Evolutionary conservation across 495 filamentous ascomycete genomes (phyloP).

Genomic region (Xylaria venustula): DNA sequence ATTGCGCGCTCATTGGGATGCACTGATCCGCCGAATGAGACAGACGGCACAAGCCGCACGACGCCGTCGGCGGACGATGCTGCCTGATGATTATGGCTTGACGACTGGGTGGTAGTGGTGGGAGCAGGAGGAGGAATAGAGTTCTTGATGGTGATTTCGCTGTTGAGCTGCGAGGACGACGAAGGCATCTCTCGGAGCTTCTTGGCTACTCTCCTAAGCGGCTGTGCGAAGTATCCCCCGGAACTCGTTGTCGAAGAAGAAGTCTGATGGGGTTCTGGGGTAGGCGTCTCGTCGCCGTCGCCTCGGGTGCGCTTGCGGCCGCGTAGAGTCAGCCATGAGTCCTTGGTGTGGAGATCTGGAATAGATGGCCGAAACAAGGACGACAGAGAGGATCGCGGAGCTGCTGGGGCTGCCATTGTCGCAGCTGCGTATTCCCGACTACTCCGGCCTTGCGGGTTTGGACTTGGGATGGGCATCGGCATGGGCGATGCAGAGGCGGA

Average conservation of each 20-base stretch:
- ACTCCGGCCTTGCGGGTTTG: background rate
- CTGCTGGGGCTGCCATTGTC: background rate
- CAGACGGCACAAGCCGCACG: slow-evolving; percentile 17
- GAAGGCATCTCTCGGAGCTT: slow-evolving; percentile 26
- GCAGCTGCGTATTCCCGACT: background rate
- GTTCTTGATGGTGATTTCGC: background rate
- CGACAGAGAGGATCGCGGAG: slow-evolving; percentile 6
- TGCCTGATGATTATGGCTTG: background rate
- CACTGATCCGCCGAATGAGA: slow-evolving; percentile 17
- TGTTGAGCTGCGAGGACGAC: slow-evolving; percentile 15
- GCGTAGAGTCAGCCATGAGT: slow-evolving; percentile 18
- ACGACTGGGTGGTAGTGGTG: too few relatives aligned
- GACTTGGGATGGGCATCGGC: background rate
- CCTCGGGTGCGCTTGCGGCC: slow-evolving; percentile 26
- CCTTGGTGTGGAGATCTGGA: slow-evolving; percentile 9
- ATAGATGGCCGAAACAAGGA: slow-evolving; percentile 3
- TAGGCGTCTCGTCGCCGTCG: background rate
- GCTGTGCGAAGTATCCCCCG: slow-evolving; percentile 19
- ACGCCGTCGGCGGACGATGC: slow-evolving; percentile 19
- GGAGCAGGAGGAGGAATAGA: background rate
- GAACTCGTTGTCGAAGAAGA: slow-evolving; percentile 1
- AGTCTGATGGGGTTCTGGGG: slow-evolving; percentile 2
- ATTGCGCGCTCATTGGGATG: slow-evolving; percentile 19
- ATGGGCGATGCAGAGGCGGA: slow-evolving; percentile 8
- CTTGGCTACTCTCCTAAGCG: slow-evolving; percentile 32